A percentile compares a stretch with the other conserved stretches of the same genome.
phyloP scores from a whole-genome alignment of 2,329 filamentous ascomycete species.

The Penicillium decumbens region DNA sequence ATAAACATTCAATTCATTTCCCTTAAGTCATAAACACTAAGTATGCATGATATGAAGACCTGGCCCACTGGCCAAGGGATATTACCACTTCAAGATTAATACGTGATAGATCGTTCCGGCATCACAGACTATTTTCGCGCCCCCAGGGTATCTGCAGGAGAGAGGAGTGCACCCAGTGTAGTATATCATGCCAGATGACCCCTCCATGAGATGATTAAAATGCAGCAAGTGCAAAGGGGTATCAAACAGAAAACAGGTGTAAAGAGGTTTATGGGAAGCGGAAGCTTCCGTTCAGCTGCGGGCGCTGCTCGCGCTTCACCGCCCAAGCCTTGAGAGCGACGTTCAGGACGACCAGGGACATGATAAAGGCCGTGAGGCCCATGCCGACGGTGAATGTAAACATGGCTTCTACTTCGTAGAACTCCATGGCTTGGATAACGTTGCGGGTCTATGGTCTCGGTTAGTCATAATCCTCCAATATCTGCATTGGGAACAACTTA shows the following conservation, averaged over 20 bases:
- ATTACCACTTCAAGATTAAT: slow-evolving; percentile 3
- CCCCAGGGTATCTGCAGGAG: background rate
- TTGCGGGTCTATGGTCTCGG: slow-evolving; percentile 59
- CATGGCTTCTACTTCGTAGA: slow-evolving; percentile 78
- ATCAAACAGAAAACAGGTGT: slow-evolving; percentile 11
- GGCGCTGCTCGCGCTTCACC: slow-evolving; percentile 42
- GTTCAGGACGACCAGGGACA: slow-evolving; percentile 75
- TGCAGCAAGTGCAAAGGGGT: slow-evolving; percentile 13
- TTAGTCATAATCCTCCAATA: slow-evolving; percentile 17
- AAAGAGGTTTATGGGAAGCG: slow-evolving; percentile 24
- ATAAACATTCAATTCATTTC: slow-evolving; percentile 1
- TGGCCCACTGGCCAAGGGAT: background rate
- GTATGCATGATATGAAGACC: background rate
- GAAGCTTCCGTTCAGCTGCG: slow-evolving; percentile 24
- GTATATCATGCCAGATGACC: background rate
- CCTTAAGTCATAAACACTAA: background rate
- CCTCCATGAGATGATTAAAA: background rate
- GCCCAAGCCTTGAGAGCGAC: slow-evolving; percentile 89
- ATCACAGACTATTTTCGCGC: background rate
- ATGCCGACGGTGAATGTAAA: slow-evolving; percentile 86
- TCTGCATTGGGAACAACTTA: slow-evolving; percentile 46
- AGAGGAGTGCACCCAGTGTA: background rate
- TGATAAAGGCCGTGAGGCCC: slow-evolving; percentile 74
- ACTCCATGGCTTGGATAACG: slow-evolving; percentile 70
- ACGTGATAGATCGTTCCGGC: background rate